phyloP scores from a whole-genome alignment of 1,284 basidiomycete species.

The Cryptococcus sp. region DNA sequence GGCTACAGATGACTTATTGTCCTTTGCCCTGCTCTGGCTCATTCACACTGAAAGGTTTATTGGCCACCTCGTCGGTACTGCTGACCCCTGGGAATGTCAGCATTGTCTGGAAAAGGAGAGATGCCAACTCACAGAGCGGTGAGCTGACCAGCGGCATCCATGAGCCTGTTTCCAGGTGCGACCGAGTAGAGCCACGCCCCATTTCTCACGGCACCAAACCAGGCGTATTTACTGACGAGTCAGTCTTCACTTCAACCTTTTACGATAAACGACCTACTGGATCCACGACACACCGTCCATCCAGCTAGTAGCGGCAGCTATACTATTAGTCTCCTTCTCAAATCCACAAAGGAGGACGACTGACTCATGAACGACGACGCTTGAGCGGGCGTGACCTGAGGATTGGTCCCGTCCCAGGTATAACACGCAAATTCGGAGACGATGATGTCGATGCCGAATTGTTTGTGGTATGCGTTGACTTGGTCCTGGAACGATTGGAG shows the following conservation, averaged over 20 bases:
- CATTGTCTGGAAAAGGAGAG: too few relatives aligned
- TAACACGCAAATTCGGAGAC: slow-evolving; percentile 18
- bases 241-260: slow-evolving; percentile 6
- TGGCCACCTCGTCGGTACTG: too few relatives aligned
- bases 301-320: slow-evolving; percentile 26
- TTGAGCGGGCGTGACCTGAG: not conserved
- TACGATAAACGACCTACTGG: slow-evolving; percentile 9
- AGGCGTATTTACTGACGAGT: slow-evolving; percentile 20
- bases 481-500: slow-evolving; percentile 10
- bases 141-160: slow-evolving; percentile 24
- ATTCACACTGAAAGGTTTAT: too few relatives aligned
- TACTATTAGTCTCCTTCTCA: slow-evolving; percentile 3
- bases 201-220: slow-evolving; percentile 23
- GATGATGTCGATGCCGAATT: slow-evolving; percentile 13
- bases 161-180: slow-evolving; percentile 28
- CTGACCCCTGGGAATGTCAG: too few relatives aligned
- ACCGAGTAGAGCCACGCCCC: slow-evolving; percentile 25
- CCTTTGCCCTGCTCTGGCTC: too few relatives aligned
- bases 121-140: slow-evolving; percentile 8
- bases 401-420: slow-evolving; percentile 3
- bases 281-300: slow-evolving; percentile 26
- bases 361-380: too few relatives aligned
- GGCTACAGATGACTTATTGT: too few relatives aligned
- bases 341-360: too few relatives aligned
- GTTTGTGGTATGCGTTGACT: slow-evolving; percentile 9